These are phyloP conservation scores for Balansia obtecta DNA, from an alignment of 2,329 filamentous ascomycete species.

Conservation along the genomic window DNA sequence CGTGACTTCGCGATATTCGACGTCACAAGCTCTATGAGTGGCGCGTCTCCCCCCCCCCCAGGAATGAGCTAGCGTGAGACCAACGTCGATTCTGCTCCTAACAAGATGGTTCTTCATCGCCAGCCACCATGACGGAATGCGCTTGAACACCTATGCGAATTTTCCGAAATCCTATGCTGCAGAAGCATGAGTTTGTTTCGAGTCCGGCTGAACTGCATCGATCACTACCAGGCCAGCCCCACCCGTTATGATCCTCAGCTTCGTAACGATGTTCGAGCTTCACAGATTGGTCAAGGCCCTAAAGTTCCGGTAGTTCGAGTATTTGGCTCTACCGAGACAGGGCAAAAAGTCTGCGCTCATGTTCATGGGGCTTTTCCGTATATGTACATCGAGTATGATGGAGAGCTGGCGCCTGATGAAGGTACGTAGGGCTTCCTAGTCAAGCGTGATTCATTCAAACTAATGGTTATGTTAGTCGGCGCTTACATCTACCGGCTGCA, in stretches of 20 bases:
- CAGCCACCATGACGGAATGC: not conserved
- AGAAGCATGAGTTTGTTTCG: conserved; percentile 56
- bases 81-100: not conserved
- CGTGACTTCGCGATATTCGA: conserved; percentile 15
- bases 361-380: conserved; percentile 95
- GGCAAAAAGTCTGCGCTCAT: conserved; percentile 92
- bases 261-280: conserved; percentile 48
- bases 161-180: conserved; percentile 1
- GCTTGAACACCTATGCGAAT: not conserved
- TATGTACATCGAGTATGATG: conserved; percentile 78
- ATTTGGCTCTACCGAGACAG: conserved; percentile 87
- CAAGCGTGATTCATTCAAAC: not conserved
- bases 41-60: not conserved
- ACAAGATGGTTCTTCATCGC: not conserved
- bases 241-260: conserved; percentile 72
- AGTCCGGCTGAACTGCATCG: conserved; percentile 88
- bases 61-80: not conserved
- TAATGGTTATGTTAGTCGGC: conserved; percentile 40
- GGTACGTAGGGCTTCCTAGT: conserved; percentile 35
- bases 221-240: conserved; percentile 77
- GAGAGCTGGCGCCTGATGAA: conserved; percentile 50
- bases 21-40: not conserved
- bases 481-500: conserved; percentile 68
- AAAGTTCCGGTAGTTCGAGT: conserved; percentile 78
- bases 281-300: conserved; percentile 49